Evolutionary conservation across 2,329 filamentous ascomycete genomes (phyloP).

Genomic region (Phaeosphaeriaceae sp.): DNA sequence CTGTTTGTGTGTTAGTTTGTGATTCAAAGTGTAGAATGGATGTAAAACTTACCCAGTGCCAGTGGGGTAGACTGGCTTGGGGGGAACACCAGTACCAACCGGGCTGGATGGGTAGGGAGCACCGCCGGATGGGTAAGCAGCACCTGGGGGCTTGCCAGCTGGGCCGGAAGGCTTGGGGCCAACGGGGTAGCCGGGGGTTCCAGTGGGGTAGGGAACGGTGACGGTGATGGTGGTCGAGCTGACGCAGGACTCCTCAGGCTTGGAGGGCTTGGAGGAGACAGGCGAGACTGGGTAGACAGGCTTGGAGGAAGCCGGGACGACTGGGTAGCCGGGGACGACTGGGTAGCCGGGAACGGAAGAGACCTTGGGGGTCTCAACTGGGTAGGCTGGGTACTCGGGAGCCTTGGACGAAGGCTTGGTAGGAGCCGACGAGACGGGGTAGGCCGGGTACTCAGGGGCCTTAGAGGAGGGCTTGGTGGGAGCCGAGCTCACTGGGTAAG

Average conservation of each 20-base stretch:
- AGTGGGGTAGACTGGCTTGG: conserved; percentile 26
- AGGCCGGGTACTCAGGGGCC: conserved; percentile 16
- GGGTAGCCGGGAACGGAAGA: conserved; percentile 7
- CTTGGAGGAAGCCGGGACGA: conserved; percentile 7
- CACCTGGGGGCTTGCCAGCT: conserved; percentile 25
- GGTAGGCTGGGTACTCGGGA: conserved; percentile 13
- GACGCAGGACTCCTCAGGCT: conserved; percentile 37
- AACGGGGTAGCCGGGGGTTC: conserved; percentile 39
- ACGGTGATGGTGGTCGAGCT: conserved; percentile 53
- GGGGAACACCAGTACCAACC: conserved; percentile 31
- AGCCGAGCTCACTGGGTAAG: conserved; percentile 9
- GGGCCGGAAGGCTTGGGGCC: conserved; percentile 25
- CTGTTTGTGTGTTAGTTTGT: conserved; percentile 20
- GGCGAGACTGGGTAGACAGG: conserved; percentile 1
- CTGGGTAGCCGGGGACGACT: conserved; percentile 5
- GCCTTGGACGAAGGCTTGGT: conserved; percentile 17
- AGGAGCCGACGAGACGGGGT: conserved; percentile 7
- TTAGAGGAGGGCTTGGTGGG: conserved; percentile 3
- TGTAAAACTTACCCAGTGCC: conserved; percentile 38
- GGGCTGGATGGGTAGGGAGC: conserved; percentile 11
- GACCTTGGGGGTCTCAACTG: not conserved
- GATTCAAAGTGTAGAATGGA: not conserved
- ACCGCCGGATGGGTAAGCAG: conserved; percentile 21
- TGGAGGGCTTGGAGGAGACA: conserved; percentile 13
- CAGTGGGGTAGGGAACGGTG: conserved; percentile 50